Evolutionary conservation across 176 grass and related monocot species (phyloP), one percentile per base, ranked within the genome.

Genomic region (Oryza rufipogon): DNA sequence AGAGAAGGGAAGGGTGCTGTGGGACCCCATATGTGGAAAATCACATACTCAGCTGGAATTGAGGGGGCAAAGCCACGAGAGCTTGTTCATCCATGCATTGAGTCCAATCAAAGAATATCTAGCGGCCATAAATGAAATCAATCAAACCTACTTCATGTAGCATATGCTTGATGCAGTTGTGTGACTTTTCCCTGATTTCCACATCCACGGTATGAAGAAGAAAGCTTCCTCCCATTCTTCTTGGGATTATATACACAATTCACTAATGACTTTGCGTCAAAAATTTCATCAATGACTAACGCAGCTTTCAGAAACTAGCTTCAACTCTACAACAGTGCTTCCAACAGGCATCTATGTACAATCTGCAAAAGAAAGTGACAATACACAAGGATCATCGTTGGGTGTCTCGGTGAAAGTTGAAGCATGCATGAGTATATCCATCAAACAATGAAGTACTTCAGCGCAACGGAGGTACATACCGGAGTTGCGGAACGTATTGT

Each of bases 21-120:
- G 51, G 76, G 28, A 32, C 65, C 41, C 66, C 46, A 26, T 80
- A 19, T 13, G 49, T 70, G 49, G 49, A 51, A 72, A 78, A 58
- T 84, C 25, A 73, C 3, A 70, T 41, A 51, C 52, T 78, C 79
- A 48, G 39, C 1, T 75, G 26, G 39, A 65, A 79, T 44, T 44
- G 51, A 47, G 74, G 54, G 71, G 30, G 52, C 20, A 77, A 32
- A 2, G 12, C 28, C 45, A 58, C n/a, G 36, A 38, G 60, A 68
- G 46, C 36, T 75, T 79, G 44, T 73, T 83, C 36, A 61, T 78
- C 79, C 73, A 76, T 68, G 36, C 56, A 73, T 17, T 56, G 13
- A 38, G 19, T 42, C 54, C 77, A 77, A 70, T 13, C 44, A 38
- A 13, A 66, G 5, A 80, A 85, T 77, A 74, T 60, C 28, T 28